These are phyloP conservation scores for Pontederia crassipes DNA, from an alignment of 176 grass and related monocot genomes.

Conservation along the genomic window DNA sequence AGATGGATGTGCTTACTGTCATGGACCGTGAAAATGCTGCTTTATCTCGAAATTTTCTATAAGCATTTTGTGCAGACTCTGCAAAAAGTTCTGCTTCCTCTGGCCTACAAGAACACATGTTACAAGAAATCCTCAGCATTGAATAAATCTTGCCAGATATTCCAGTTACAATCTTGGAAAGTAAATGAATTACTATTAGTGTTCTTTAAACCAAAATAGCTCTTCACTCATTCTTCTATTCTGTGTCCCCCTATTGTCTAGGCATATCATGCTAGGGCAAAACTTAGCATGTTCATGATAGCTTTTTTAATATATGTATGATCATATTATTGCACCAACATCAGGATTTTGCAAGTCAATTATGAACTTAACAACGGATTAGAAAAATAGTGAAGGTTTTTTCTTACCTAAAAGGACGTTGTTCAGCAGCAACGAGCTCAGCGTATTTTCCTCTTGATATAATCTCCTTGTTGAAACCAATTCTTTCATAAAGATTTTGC, in stretches of 20 bases:
- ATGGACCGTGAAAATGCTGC: constrained; percentile 86
- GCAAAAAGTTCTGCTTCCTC: constrained; percentile 81
- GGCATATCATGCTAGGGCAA: too few species aligned
- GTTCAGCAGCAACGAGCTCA: constrained; percentile 70
- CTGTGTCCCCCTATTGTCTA: too few species aligned
- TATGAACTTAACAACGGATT: not conserved
- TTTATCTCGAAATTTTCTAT: constrained; percentile 83
- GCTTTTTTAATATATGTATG: too few species aligned
- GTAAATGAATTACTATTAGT: not conserved
- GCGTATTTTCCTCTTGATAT: constrained; percentile 79
- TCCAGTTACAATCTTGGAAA: not conserved
- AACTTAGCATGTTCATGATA: too few species aligned
- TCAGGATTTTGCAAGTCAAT: too few species aligned
- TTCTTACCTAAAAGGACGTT: constrained; percentile 65
- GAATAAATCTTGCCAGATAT: constrained; percentile 8
- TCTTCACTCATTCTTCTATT: too few species aligned
- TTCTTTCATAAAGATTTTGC: constrained; percentile 74
- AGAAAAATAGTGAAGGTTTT: not conserved
- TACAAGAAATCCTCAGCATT: constrained; percentile 13
- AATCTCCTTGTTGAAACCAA: constrained; percentile 90
- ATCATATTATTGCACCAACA: too few species aligned
- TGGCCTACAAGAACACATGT: constrained; percentile 23
- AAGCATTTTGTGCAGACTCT: constrained; percentile 67
- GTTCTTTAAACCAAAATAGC: too few species aligned
- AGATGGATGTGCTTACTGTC: constrained; percentile 40